Evolutionary conservation across 768 basidiomycete genomes (phyloP).

Genomic region (Dacryopinax spathularia): DNA sequence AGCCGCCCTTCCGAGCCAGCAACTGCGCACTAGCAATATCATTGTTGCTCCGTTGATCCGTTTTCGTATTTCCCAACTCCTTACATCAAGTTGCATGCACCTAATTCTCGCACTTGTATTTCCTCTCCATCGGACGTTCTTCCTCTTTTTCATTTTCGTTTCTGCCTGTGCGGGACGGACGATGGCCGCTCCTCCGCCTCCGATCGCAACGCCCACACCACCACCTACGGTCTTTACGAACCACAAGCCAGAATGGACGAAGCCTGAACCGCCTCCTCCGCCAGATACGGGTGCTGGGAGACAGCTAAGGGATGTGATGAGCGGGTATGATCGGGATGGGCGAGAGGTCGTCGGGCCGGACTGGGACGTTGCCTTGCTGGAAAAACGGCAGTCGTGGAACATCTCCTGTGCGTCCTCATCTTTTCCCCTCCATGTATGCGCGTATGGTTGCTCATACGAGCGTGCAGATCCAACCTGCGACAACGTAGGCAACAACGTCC

Average conservation of each 20-base stretch:
- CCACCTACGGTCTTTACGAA: background rate
- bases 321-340: background rate
- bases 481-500: conserved; percentile 45
- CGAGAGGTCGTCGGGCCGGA: background rate
- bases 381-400: background rate
- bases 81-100: background rate
- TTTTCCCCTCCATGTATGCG: background rate
- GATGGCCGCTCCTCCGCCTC: background rate
- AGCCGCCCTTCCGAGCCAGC: background rate
- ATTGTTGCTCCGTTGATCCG: background rate
- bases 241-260: background rate
- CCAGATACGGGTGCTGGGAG: background rate
- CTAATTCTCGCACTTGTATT: background rate
- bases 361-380: background rate
- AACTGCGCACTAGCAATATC: background rate
- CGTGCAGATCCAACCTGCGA: conserved; percentile 22
- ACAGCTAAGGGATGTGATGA: background rate
- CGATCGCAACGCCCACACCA: background rate
- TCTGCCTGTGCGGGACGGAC: background rate
- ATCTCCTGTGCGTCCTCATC: background rate
- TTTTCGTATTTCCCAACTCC: background rate
- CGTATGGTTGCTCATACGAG: background rate
- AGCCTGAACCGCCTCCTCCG: background rate
- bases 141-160: background rate
- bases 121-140: background rate